Evolutionary conservation across 768 basidiomycete genomes (phyloP), one percentile per base, ranked within the genome.

Genomic region (Hysterangium stoloniferum): DNA sequence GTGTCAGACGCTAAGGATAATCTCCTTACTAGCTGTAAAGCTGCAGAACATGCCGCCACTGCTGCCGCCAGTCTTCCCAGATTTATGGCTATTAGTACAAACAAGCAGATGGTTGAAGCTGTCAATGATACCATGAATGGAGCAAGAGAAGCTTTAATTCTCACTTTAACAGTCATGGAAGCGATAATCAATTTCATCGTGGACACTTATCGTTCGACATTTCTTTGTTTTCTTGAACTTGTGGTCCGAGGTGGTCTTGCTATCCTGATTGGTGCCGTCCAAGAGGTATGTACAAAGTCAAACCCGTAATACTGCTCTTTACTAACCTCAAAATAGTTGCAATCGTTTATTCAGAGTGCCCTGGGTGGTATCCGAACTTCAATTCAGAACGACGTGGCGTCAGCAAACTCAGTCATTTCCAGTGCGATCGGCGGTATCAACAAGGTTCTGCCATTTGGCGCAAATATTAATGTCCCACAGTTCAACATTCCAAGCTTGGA

Each of bases 151-250:
- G 76, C 84, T 5, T 74, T 96, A 46, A 69, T 85, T 31, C 68
- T 89, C 34, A 68, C 88, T 2, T 69, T 97, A 50, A 95, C 87
- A 0, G 71, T 82, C 32, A 84, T 95, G 79, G 90, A 96, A 62
- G 81, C 74, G 1, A 77, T 94, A 59, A 83, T 93, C 67, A 91
- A 88, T 59, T 97, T 98, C 66, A 77, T 96, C 56, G 78, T 98
- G 56, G 86, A 91, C 66, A 79, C 84, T 40, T 98, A 96, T 62
- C 84, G 93, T 34, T 94, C 92, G 3, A 87, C 94, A 3, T 83
- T 95, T 60, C 75, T 99, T 46, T 99, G 95, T 65, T 92, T 96
- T 58, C 69, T 96, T 56, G 92, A 98, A 65, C 75, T 98, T 37
- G 81, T 88, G 20, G 80, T 99, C 8, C 75, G 82, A 25, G 92